Base-by-base conservation (phyloP, 108 stramenopile species). In the Chaetoceros tenuissimus region DNA sequence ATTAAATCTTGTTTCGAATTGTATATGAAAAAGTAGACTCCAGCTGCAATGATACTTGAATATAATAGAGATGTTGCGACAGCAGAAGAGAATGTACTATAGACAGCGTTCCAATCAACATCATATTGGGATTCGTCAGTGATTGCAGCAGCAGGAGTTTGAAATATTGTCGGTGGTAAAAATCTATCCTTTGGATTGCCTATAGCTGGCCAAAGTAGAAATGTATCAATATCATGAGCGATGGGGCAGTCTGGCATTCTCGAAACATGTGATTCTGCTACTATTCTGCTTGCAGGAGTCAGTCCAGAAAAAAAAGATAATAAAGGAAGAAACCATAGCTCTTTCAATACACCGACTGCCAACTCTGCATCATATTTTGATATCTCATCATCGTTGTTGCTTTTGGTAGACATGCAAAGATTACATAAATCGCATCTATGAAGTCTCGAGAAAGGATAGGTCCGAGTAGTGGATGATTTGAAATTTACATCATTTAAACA, bases 31-130 rank as follows among this genome's bases (percentile, higher is more conserved):
- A 40, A 13, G 13, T 5, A 5, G 13, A 40, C 13, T 10, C 34
- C 34, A 40, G 34, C 34, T n/a, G n/a, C n/a, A n/a, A n/a, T n/a
- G n/a, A n/a, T n/a, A 40, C 34, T 40, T 40, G 34, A 40, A 40
- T 40, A 40, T 13, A 40, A 10, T 13, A 40, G 13, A 13, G 34
- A 40, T 10, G 34, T 40, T 40, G 34, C 34, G 34, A 40, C 34
- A 40, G 5, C 13, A 10, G 34, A 40, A 40, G 13, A 10, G 13
- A 40, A 40, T 10, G 34, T 40, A 40, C 13, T 40, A 13, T 5
- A 40, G 8, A 40, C 34, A 40, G 13, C 34, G 13, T 40, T 13
- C 34, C 34, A 40, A 13, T 40, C 34, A 40, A 40, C 34, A 5
- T 40, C 8, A 40, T 40, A 40, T 40, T 40, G 34, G 34, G 34